Evolutionary conservation across 1,284 basidiomycete genomes (phyloP).

Genomic region (Tranzscheliella williamsii): DNA sequence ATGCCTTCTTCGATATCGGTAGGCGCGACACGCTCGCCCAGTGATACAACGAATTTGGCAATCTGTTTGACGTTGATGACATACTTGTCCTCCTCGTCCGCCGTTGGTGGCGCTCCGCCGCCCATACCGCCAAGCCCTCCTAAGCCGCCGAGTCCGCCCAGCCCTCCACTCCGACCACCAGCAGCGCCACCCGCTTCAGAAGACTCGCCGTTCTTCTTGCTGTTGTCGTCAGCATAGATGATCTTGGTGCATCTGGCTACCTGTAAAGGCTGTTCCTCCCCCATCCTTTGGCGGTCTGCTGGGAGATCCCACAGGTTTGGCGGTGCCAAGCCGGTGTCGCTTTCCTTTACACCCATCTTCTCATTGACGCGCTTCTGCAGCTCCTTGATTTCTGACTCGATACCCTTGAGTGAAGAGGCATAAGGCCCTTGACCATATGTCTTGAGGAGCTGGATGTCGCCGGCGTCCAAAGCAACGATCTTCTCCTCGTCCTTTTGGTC

Average conservation of each 20-base stretch:
- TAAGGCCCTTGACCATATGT: slow-evolving; percentile 99
- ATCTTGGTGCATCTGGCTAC: slow-evolving; percentile 99
- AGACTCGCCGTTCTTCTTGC: slow-evolving; percentile 27
- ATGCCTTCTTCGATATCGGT: slow-evolving; percentile 99
- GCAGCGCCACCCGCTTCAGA: slow-evolving; percentile 18
- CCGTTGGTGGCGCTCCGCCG: slow-evolving; percentile 58
- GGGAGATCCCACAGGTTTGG: slow-evolving; percentile 89
- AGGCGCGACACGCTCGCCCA: slow-evolving; percentile 93
- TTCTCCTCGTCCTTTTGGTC: slow-evolving; percentile 56
- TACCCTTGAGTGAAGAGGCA: slow-evolving; percentile 82
- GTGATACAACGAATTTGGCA: slow-evolving; percentile 97
- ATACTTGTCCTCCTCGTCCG: slow-evolving; percentile 93
- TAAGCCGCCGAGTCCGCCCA: slow-evolving; percentile 20
- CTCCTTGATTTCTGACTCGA: slow-evolving; percentile 90
- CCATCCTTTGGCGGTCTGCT: slow-evolving; percentile 73
- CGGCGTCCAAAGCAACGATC: slow-evolving; percentile 83
- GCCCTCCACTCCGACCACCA: slow-evolving; percentile 16
- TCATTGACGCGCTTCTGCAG: slow-evolving; percentile 96
- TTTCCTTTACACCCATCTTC: slow-evolving; percentile 96
- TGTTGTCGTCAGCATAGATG: slow-evolving; percentile 70
- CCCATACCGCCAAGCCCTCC: slow-evolving; percentile 44
- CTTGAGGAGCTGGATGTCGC: slow-evolving; percentile 98
- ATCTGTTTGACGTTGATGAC: slow-evolving; percentile 99
- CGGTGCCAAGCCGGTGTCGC: slow-evolving; percentile 93
- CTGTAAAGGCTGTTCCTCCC: slow-evolving; percentile 88